phyloP scores from a whole-genome alignment of 179 eudicot genomes.

The Gypsophila paniculata region DNA sequence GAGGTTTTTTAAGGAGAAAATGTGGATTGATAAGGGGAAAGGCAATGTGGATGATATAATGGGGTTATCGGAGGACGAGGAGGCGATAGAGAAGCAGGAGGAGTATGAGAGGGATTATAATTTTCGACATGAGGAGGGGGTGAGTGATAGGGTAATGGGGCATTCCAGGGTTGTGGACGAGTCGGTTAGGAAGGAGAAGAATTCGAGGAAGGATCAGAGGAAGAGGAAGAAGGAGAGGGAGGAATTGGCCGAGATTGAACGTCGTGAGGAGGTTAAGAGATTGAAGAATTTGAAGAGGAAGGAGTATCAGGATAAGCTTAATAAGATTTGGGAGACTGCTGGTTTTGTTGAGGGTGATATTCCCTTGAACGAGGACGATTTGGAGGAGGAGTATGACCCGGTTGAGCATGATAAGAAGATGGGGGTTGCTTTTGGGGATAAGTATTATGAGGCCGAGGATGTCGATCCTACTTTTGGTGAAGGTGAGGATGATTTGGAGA shows the following conservation, averaged over 20 bases:
- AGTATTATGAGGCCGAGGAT: constrained; percentile 72
- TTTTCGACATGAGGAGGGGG: constrained; percentile 74
- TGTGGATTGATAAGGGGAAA: constrained; percentile 62
- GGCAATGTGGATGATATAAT: constrained; percentile 9
- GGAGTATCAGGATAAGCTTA: constrained; percentile 72
- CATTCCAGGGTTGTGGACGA: constrained; percentile 66
- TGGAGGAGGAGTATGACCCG: constrained; percentile 88
- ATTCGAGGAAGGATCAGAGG: constrained; percentile 71
- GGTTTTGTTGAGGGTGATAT: constrained; percentile 47
- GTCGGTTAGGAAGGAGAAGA: constrained; percentile 91
- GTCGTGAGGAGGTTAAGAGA: constrained; percentile 83
- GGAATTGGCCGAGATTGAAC: constrained; percentile 59
- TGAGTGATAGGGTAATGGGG: constrained; percentile 66
- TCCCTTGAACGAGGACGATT: constrained; percentile 61
- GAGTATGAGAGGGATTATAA: constrained; percentile 74
- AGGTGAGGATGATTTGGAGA: constrained; percentile 59
- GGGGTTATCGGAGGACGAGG: constrained; percentile 70
- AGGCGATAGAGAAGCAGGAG: constrained; percentile 69
- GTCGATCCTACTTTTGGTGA: constrained; percentile 66
- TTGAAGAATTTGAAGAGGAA: constrained; percentile 91
- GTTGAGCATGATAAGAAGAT: constrained; percentile 73
- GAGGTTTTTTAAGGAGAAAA: constrained; percentile 54
- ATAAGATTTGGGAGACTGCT: constrained; percentile 60
- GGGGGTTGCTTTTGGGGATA: constrained; percentile 59
- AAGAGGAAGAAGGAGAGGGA: constrained; percentile 85